Base-by-base conservation (phyloP, 352 stramenopile species). In the Phytophthora fragariae region DNA sequence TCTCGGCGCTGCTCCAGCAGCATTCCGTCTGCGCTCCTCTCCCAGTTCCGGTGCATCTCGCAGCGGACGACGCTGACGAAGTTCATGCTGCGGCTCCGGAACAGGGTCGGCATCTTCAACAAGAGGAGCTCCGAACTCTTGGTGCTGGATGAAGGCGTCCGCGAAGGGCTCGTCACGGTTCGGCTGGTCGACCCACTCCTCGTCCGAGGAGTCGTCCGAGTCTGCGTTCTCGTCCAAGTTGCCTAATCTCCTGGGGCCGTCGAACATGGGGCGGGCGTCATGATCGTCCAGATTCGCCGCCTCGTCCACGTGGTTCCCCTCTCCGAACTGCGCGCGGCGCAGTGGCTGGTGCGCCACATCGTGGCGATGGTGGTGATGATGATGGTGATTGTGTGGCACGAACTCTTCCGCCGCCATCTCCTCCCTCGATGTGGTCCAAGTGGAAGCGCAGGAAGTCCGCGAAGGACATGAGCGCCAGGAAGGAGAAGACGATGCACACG, bases 381-480 rank as follows among this genome's bases (percentile, higher is more conserved):
- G 21, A 12, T 75, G 72, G 19, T 68, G 72, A 27, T 27, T 27
- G 3, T 53, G 57, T 37, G 57, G 68, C 3, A 59, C 57, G 11
- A 53, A 64, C 31, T 71, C 71, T 2, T 86, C 68, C 0, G 84
- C 90, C 12, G 85, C 79, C 10, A 77, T 68, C 6, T 79, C 76
- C 44, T 95, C 88, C 88, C 19, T 95, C 89, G 29, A 93, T 91
- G 57, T 97, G 77, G 68, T 97, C 91, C 75, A 97, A 83, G 59
- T 98, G 89, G 79, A 98, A 97, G 62, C 94, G 82, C 62, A 98
- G 76, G 68, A 98, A 98, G 66, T 98, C 94, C 5, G 91, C 89
- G 73, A 98, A 97, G 46, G 93, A 98, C 95, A 99, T 99, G 24
- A 99, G 77, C 69, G 90, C 92, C 33, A 99, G 79, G 78, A 99